Evolutionary conservation across 2,329 filamentous ascomycete genomes (phyloP), one percentile per base, ranked within the genome.

Genomic region (Elsinoe australis): DNA sequence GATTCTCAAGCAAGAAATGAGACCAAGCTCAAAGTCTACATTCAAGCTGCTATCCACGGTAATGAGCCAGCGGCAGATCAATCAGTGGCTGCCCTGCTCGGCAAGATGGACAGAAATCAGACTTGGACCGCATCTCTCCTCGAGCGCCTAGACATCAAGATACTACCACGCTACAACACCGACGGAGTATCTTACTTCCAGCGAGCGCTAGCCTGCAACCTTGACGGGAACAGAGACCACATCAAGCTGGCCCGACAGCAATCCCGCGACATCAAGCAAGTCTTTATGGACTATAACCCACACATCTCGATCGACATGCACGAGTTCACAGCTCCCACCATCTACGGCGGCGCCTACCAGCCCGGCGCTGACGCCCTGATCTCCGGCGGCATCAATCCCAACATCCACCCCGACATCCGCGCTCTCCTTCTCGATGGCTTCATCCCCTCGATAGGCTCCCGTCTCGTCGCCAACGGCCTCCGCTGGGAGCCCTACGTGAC

Each of bases 21-120:
- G 14, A 36, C 31, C 21, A 34, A 34, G 19, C 21, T 47, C 14
- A 35, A 26, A 26, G 33, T 47, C 12, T 47, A 35, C 31, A 47
- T 49, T 47, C 36, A 50, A 45, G 38, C 44, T 8, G 50, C 48
- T 35, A 32, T 41, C 29, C 9, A 29, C 45, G 14, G 49, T 5
- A 64, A 66, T 41, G 64, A 66, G 50, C 63, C 64, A 2, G 64
- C 60, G 5, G 64, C 61, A 5, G 63, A 66, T 42, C 60, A 66
- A 50, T 59, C 63, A 0, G 54, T 60, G 5, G 55, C 64, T 10
- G 64, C 64, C 0, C 53, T 66, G 1, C 56, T 67, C 0, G 64
- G 64, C 10, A 61, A 61, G 17, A 58, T 67, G 53, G 56, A 61
- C 49, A 54, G 56, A 6, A 59, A 66, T 39, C 57, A 58, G 24